Percentiles rank a stretch among this genome's conserved stretches.
These are phyloP conservation scores for Dioscorea zingiberensis DNA, from an alignment of 106 monocot genomes.

Conservation along the genomic window DNA sequence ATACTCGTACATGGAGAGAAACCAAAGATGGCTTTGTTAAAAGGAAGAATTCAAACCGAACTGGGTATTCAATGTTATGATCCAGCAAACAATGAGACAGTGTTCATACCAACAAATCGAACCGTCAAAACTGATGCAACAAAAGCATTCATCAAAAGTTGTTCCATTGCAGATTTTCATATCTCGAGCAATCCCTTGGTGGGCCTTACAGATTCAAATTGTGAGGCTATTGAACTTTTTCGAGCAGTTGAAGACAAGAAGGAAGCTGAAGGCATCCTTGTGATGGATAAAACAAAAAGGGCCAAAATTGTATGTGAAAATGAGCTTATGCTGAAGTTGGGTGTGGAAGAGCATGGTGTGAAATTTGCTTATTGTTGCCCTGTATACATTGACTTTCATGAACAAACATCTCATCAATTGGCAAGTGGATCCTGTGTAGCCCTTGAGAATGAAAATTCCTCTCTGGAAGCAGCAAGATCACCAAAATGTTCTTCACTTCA, in stretches of 20 bases:
- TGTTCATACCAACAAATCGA: slow-evolving; percentile 44
- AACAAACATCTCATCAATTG: background rate
- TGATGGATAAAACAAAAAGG: slow-evolving; percentile 76
- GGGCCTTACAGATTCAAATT: slow-evolving; percentile 4
- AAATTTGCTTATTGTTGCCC: slow-evolving; percentile 44
- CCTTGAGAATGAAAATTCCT: background rate
- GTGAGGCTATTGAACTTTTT: background rate
- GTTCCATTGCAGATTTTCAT: slow-evolving; percentile 2
- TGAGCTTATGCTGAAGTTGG: slow-evolving; percentile 51
- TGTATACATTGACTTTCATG: slow-evolving; percentile 9
- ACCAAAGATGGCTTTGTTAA: slow-evolving; percentile 79
- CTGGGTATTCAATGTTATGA: slow-evolving; percentile 63
- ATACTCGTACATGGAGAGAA: slow-evolving; percentile 97
- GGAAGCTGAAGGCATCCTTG: slow-evolving; percentile 58
- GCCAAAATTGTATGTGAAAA: slow-evolving; percentile 50
- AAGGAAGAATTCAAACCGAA: slow-evolving; percentile 73
- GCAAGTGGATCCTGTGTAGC: background rate
- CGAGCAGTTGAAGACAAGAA: slow-evolving; percentile 16
- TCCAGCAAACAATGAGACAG: slow-evolving; percentile 82
- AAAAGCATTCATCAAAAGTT: slow-evolving; percentile 45
- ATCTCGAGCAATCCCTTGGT: background rate
- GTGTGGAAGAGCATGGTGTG: slow-evolving; percentile 34
- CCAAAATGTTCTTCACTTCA: slow-evolving; percentile 11
- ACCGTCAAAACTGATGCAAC: slow-evolving; percentile 46
- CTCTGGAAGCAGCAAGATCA: no score